Conservation (phyloP, 1,284 basidiomycete species). For the Cystobasidium sp. region DNA sequence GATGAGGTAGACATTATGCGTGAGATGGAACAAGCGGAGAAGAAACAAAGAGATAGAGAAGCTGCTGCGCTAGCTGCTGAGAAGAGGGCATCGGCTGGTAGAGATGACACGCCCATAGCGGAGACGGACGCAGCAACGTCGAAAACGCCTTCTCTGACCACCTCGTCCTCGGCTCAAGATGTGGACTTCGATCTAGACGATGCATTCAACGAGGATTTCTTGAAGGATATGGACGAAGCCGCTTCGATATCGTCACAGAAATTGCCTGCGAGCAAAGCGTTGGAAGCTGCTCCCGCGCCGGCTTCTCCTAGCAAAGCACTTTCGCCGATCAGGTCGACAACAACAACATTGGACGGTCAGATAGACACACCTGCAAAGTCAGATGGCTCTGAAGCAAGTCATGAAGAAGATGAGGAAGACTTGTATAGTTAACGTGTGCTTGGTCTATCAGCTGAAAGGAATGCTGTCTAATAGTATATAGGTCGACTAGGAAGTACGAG, state of each 20-base stretch:
- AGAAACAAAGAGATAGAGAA: slow-evolving; percentile 12
- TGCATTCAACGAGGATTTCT: slow-evolving; percentile 24
- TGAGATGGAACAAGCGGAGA: slow-evolving; percentile 33
- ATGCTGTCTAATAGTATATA: too few relatives aligned
- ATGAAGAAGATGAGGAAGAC: too few relatives aligned
- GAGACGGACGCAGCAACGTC: background rate
- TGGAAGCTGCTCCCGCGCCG: too few relatives aligned
- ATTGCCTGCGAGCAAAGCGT: too few relatives aligned
- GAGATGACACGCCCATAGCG: background rate
- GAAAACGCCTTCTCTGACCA: slow-evolving; percentile 27
- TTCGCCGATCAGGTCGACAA: too few relatives aligned
- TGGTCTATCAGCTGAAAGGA: too few relatives aligned
- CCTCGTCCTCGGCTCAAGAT: slow-evolving; percentile 14
- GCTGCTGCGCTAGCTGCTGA: slow-evolving; percentile 18
- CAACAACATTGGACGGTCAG: too few relatives aligned
- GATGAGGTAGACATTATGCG: slow-evolving; percentile 46
- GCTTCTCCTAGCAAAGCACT: too few relatives aligned
- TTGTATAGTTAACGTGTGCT: too few relatives aligned
- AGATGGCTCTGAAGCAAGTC: too few relatives aligned
- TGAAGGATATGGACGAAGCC: slow-evolving; percentile 12
- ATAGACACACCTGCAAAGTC: too few relatives aligned
- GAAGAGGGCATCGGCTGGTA: background rate
- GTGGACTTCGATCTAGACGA: slow-evolving; percentile 9
- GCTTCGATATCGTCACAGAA: background rate
- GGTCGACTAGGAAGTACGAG: too few relatives aligned